Evolutionary conservation across 2,329 filamentous ascomycete genomes (phyloP).

Genomic region (Triangularia verruculosa): DNA sequence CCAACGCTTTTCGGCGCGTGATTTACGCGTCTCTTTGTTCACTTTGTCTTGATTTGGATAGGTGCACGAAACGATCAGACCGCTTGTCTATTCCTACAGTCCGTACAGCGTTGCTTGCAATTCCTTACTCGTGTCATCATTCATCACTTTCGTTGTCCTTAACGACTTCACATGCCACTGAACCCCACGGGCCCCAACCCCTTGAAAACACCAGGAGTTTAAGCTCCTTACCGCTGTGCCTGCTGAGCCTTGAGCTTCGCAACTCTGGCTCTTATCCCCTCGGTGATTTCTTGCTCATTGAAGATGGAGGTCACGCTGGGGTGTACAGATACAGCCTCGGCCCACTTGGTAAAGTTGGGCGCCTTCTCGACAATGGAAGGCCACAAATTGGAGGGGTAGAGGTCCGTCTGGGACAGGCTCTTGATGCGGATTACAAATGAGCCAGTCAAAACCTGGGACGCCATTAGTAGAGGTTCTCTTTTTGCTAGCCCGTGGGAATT

Average conservation of each 20-base stretch:
- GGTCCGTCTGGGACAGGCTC: slow-evolving; percentile 43
- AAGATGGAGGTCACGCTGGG: slow-evolving; percentile 65
- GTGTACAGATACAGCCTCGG: slow-evolving; percentile 54
- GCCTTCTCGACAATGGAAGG: slow-evolving; percentile 49
- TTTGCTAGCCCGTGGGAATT: slow-evolving; percentile 25
- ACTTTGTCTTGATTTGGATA: too few species aligned
- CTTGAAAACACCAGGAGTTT: neutral
- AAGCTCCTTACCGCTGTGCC: slow-evolving; percentile 11
- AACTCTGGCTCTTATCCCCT: slow-evolving; percentile 41
- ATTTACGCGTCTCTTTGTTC: neutral
- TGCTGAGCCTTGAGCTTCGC: slow-evolving; percentile 23
- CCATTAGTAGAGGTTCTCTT: slow-evolving; percentile 8
- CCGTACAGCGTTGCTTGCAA: neutral
- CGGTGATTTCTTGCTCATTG: slow-evolving; percentile 49
- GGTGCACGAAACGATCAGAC: too few species aligned
- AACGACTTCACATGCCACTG: neutral
- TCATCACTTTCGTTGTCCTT: neutral
- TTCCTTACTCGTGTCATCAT: neutral
- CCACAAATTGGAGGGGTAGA: slow-evolving; percentile 50
- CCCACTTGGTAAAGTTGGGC: slow-evolving; percentile 70
- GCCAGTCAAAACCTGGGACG: slow-evolving; percentile 24
- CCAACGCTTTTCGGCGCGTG: neutral
- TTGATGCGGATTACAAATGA: slow-evolving; percentile 26
- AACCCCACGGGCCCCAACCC: neutral
- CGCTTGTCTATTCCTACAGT: neutral